Conservation (phyloP, 208 protist genomes). For the Leishmania turanica region DNA sequence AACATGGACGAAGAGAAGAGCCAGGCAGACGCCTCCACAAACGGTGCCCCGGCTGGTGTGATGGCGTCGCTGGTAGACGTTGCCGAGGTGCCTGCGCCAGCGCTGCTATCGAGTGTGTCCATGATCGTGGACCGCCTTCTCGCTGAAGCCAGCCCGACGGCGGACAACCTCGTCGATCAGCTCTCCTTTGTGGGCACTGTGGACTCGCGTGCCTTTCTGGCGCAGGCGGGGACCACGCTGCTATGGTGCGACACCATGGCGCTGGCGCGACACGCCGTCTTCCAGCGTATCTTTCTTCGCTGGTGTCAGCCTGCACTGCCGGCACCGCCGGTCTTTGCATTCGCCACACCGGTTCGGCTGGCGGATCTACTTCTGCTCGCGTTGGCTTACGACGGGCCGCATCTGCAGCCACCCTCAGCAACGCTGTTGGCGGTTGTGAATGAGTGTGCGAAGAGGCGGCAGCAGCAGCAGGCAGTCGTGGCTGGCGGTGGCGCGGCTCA, state of each 20-base stretch:
- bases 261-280: conserved; percentile 64
- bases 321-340: conserved; percentile 37
- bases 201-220: conserved; percentile 57
- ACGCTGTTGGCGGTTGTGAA: conserved; percentile 28
- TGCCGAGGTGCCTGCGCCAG: conserved; percentile 17
- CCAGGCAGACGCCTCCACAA: neutral
- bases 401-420: conserved; percentile 28
- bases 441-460: conserved; percentile 4
- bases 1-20: neutral
- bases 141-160: conserved; percentile 46
- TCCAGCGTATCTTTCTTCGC: conserved; percentile 82
- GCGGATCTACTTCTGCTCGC: conserved; percentile 52
- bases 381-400: conserved; percentile 48
- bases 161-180: conserved; percentile 51
- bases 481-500: neutral
- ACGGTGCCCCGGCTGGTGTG: neutral
- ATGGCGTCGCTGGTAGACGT: conserved; percentile 18
- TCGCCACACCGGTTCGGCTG: conserved; percentile 43
- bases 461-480: neutral
- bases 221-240: conserved; percentile 75
- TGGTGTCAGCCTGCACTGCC: conserved; percentile 62
- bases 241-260: conserved; percentile 66
- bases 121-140: conserved; percentile 49
- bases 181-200: conserved; percentile 68
- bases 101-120: conserved; percentile 49